Evolutionary conservation across 495 filamentous ascomycete species (phyloP).

Genomic region (Xylaria curta): DNA sequence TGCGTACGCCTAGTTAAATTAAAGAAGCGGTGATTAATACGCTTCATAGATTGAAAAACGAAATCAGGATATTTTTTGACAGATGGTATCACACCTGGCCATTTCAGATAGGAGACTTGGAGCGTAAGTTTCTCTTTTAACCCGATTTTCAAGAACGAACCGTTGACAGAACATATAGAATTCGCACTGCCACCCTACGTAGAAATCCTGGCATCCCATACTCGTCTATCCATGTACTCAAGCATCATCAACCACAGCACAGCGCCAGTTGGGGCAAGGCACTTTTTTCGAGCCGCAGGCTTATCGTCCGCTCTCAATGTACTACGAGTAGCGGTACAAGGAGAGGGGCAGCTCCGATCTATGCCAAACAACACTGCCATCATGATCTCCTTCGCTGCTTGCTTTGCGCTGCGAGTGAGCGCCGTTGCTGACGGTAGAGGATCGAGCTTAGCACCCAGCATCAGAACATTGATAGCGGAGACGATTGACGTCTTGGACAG

Average conservation of each 20-base stretch:
- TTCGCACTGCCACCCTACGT: slow-evolving; percentile 72
- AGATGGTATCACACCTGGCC: slow-evolving; percentile 44
- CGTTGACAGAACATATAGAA: slow-evolving; percentile 43
- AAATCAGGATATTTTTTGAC: slow-evolving; percentile 42
- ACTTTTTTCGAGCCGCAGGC: slow-evolving; percentile 72
- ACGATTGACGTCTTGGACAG: slow-evolving; percentile 71
- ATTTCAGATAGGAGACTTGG: slow-evolving; percentile 39
- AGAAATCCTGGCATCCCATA: slow-evolving; percentile 76
- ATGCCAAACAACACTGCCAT: slow-evolving; percentile 82
- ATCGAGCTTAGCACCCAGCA: slow-evolving; percentile 69
- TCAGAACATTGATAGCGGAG: slow-evolving; percentile 71
- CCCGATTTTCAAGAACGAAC: not conserved
- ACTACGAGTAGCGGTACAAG: slow-evolving; percentile 74
- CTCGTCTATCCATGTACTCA: slow-evolving; percentile 72
- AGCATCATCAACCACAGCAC: slow-evolving; percentile 77
- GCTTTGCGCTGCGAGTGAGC: slow-evolving; percentile 70
- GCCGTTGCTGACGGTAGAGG: slow-evolving; percentile 58
- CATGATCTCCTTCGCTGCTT: slow-evolving; percentile 78
- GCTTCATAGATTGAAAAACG: slow-evolving; percentile 33
- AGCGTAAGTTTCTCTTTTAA: slow-evolving; percentile 32
- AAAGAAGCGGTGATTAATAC: slow-evolving; percentile 4
- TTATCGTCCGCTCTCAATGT: slow-evolving; percentile 75
- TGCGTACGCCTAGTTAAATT: slow-evolving; percentile 9
- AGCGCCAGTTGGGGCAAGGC: slow-evolving; percentile 70
- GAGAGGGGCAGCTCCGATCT: slow-evolving; percentile 69